phyloP scores from a whole-genome alignment of 352 stramenopile genomes.

The Thraustochytrium striatum region DNA sequence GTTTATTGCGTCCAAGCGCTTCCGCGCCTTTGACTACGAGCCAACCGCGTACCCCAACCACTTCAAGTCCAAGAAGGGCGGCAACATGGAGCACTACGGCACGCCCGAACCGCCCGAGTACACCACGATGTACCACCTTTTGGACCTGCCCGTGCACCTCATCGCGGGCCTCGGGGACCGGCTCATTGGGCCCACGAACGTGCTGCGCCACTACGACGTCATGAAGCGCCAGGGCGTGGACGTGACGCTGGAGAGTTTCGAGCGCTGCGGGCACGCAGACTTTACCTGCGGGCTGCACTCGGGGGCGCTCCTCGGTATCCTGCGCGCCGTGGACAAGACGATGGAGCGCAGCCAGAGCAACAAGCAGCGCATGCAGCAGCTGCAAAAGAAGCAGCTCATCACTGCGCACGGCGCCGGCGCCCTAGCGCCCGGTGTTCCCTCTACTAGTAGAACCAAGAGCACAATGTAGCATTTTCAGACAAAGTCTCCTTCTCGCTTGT shows the following conservation, averaged over 20 bases:
- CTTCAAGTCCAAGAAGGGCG: conserved; percentile 21
- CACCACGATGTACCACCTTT: conserved; percentile 42
- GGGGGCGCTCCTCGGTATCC: conserved; percentile 15
- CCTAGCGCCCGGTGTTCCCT: too few relatives aligned
- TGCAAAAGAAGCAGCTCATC: not conserved
- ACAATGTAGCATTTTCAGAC: too few relatives aligned
- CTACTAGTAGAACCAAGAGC: too few relatives aligned
- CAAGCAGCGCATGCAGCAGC: not conserved
- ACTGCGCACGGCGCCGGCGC: too few relatives aligned
- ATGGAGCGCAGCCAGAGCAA: not conserved
- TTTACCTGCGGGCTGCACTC: conserved; percentile 42
- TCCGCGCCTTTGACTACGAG: conserved; percentile 44
- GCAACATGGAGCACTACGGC: conserved; percentile 47
- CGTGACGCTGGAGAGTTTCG: conserved; percentile 29
- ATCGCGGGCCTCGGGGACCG: conserved; percentile 50
- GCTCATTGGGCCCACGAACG: conserved; percentile 51
- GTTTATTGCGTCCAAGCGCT: conserved; percentile 31
- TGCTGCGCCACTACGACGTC: conserved; percentile 45
- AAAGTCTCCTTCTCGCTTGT: too few relatives aligned
- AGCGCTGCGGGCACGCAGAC: conserved; percentile 34
- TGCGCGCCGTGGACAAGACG: conserved; percentile 5
- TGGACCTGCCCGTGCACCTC: conserved; percentile 55
- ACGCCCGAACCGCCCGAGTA: conserved; percentile 18
- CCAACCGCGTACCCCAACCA: conserved; percentile 15
- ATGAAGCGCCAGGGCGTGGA: conserved; percentile 38